Percentiles rank a stretch among this genome's conserved stretches.
These are phyloP conservation scores for Penicillium manginii DNA, from an alignment of 495 filamentous ascomycete genomes.

Conservation along the genomic window DNA sequence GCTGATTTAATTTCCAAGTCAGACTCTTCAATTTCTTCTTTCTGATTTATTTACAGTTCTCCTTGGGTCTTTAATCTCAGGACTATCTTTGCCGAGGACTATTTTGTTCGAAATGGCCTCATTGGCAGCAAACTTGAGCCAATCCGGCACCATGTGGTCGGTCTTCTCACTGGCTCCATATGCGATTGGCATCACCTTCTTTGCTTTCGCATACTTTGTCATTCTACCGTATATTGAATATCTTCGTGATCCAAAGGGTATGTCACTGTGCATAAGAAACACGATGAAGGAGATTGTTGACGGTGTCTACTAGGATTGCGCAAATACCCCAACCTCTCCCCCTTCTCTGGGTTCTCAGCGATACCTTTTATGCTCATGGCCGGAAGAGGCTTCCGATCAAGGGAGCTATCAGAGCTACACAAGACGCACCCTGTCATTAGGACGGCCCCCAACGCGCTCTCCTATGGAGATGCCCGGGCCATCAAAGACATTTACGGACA, in stretches of 20 bases:
- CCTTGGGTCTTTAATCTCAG: not conserved
- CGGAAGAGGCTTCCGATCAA: slow-evolving; percentile 46
- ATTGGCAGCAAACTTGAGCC: slow-evolving; percentile 1
- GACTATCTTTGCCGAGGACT: not conserved
- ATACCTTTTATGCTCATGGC: slow-evolving; percentile 51
- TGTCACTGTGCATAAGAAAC: not conserved
- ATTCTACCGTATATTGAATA: slow-evolving; percentile 44
- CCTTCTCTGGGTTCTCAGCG: slow-evolving; percentile 49
- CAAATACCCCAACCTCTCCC: slow-evolving; percentile 50
- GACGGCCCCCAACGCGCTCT: slow-evolving; percentile 56
- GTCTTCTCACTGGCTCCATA: slow-evolving; percentile 32
- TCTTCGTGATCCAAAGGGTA: slow-evolving; percentile 51
- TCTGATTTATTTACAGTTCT: not conserved
- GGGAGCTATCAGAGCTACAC: slow-evolving; percentile 45
- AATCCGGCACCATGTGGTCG: slow-evolving; percentile 24
- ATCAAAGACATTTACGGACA: slow-evolving; percentile 64
- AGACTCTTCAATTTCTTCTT: not conserved
- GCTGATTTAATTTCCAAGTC: not conserved
- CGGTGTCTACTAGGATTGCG: slow-evolving; percentile 43
- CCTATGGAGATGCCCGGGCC: slow-evolving; percentile 47
- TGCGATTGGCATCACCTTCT: slow-evolving; percentile 26
- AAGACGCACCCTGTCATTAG: slow-evolving; percentile 51
- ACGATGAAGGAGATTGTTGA: slow-evolving; percentile 6
- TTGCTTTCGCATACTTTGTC: slow-evolving; percentile 44
- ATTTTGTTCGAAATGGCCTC: not conserved